Percentiles rank a stretch among this genome's conserved stretches.
phyloP scores from a whole-genome alignment of 1,284 basidiomycete genomes.

The Hymenochaete sp. region DNA sequence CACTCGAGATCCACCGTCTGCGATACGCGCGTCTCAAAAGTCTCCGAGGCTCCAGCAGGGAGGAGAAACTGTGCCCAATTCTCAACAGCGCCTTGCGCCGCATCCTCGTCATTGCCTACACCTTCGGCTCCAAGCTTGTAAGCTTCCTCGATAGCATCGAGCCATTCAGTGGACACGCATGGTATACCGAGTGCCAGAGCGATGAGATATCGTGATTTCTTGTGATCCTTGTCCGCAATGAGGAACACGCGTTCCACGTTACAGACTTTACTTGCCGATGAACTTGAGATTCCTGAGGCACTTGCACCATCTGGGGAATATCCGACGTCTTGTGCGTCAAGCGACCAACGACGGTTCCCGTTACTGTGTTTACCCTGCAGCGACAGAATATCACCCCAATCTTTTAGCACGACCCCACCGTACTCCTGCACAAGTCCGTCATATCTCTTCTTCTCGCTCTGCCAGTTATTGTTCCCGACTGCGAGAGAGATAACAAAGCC shows the following conservation, averaged over 20 bases:
- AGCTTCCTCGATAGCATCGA: conserved; percentile 43
- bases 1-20: conserved; percentile 68
- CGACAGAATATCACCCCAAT: conserved; percentile 60
- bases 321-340: conserved; percentile 37
- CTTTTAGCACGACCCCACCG: conserved; percentile 56
- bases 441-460: conserved; percentile 31
- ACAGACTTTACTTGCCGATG: no score
- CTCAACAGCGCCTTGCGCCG: conserved; percentile 21
- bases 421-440: conserved; percentile 38
- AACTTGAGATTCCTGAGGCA: no score
- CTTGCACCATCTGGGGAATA: conserved; percentile 31
- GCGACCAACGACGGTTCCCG: conserved; percentile 43
- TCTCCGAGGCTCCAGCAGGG: conserved; percentile 55
- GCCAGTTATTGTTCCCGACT: conserved; percentile 19
- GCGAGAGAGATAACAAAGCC: conserved; percentile 43
- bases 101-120: no score
- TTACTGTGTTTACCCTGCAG: conserved; percentile 41
- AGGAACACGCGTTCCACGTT: conserved; percentile 54
- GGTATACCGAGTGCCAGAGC: conserved; percentile 83
- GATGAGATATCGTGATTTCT: conserved; percentile 72
- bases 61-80: conserved; percentile 63
- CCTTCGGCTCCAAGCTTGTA: no score
- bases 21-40: conserved; percentile 44
- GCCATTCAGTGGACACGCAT: conserved; percentile 61
- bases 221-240: conserved; percentile 51